Base-by-base conservation (phyloP, 164 flowering plant genomes). In the Aristolochia californica region DNA sequence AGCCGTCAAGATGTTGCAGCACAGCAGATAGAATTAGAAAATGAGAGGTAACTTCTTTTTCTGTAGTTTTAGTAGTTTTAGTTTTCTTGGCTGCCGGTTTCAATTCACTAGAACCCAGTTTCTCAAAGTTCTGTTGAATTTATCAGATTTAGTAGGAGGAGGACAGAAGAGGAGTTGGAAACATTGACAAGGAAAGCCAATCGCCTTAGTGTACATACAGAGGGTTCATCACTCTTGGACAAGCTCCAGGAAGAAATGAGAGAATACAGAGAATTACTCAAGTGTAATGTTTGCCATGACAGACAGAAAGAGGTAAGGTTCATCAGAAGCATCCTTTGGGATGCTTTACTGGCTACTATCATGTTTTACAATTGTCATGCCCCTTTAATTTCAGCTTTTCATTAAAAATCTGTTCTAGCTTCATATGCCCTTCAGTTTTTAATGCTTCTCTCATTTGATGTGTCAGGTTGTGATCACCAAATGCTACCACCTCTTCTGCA, bases 391-490 rank as follows among this genome's bases (percentile, higher is more conserved):
- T n/a, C n/a, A n/a, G n/a, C n/a, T n/a, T n/a, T n/a, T n/a, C n/a
- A n/a, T n/a, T n/a, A n/a, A n/a, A n/a, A n/a, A n/a, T n/a, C n/a
- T n/a, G n/a, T n/a, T n/a, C n/a, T n/a, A n/a, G n/a, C n/a, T n/a
- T n/a, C n/a, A n/a, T n/a, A n/a, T n/a, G n/a, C n/a, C n/a, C n/a
- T n/a, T n/a, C n/a, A n/a, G n/a, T n/a, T n/a, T n/a, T n/a, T n/a
- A n/a, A n/a, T n/a, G n/a, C n/a, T n/a, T n/a, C n/a, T 21, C 16
- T n/a, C 50, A 17, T 47, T 47, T 47, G 20, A 51, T 51, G 27
- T 25, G n/a, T 5, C 89, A 94, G 99, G 99, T 94, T 65, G 97
- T 91, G 45, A 84, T 94, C 62, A 82, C 95, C 38, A 94, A 90
- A 74, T 94, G 97, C 81, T 94, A 77, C 77, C 99, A 94, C 64